phyloP scores from a whole-genome alignment of 345 rosid genomes.

The Streptanthus diversifolius region DNA sequence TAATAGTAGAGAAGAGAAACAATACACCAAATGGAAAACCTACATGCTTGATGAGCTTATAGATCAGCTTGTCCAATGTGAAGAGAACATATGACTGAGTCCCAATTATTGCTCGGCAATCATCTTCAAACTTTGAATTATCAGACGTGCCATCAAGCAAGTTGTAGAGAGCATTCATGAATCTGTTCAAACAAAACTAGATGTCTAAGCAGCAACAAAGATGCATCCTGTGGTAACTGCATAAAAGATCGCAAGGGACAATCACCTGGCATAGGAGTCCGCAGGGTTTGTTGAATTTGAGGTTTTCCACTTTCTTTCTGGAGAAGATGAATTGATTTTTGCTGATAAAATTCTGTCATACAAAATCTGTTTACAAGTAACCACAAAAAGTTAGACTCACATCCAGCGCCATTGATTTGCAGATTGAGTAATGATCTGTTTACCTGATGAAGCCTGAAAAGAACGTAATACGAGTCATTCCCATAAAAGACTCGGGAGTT shows the following conservation, averaged over 20 bases:
- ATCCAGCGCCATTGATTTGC: background rate
- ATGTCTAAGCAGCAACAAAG: conserved; percentile 11
- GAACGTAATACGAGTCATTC: conserved; percentile 88
- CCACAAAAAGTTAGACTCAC: background rate
- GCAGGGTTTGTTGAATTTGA: conserved; percentile 60
- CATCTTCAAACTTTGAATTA: conserved; percentile 93
- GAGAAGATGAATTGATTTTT: conserved; percentile 79
- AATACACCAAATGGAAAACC: background rate
- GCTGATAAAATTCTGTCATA: conserved; percentile 91
- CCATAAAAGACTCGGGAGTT: conserved; percentile 78
- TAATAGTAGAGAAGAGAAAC: background rate
- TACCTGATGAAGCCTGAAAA: conserved; percentile 97
- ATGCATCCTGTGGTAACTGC: background rate
- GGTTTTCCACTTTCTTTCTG: conserved; percentile 87
- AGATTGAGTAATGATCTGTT: background rate
- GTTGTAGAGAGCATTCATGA: conserved; percentile 86
- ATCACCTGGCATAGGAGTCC: conserved; percentile 83
- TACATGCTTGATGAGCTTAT: conserved; percentile 91
- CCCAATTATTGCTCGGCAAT: conserved; percentile 92
- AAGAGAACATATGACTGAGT: conserved; percentile 91
- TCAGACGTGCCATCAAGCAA: conserved; percentile 93
- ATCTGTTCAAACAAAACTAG: conserved; percentile 44
- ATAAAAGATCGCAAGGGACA: background rate
- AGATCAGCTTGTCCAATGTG: conserved; percentile 90
- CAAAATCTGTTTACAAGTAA: conserved; percentile 51